A percentile compares a stretch with the other conserved stretches of the same genome.
These are phyloP conservation scores for Lentinula raphanica DNA, from an alignment of 768 basidiomycete genomes.

Conservation along the genomic window DNA sequence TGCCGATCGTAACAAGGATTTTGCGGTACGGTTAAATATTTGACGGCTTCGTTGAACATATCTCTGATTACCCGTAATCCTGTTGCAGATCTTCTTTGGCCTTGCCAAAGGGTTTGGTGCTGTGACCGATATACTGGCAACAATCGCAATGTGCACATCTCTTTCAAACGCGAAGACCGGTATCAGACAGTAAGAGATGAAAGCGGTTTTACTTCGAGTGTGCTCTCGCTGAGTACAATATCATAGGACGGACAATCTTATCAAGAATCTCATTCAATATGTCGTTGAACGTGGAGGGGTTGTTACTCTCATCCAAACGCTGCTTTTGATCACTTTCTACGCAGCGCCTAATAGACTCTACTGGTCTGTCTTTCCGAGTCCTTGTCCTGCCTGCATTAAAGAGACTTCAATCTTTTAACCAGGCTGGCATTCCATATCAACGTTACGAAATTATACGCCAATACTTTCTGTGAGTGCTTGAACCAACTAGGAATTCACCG, in stretches of 20 bases:
- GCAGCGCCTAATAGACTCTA: slow-evolving; percentile 29
- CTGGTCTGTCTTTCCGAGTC: slow-evolving; percentile 25
- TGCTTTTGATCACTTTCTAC: slow-evolving; percentile 39
- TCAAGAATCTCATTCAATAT: slow-evolving; percentile 35
- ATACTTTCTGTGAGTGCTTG: slow-evolving; percentile 40
- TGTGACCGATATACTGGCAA: slow-evolving; percentile 38
- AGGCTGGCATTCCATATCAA: slow-evolving; percentile 46
- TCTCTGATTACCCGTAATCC: background rate
- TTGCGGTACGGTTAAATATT: slow-evolving; percentile 20
- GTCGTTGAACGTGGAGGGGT: slow-evolving; percentile 38
- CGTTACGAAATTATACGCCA: slow-evolving; percentile 43
- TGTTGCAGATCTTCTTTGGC: slow-evolving; percentile 34
- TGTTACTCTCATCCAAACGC: slow-evolving; percentile 37
- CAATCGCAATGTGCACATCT: slow-evolving; percentile 37
- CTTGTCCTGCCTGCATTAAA: background rate
- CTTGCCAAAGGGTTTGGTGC: slow-evolving; percentile 41
- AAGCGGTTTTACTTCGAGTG: too few species aligned
- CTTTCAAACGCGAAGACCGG: slow-evolving; percentile 33
- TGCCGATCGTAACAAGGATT: slow-evolving; percentile 21
- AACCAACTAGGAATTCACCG: too few species aligned
- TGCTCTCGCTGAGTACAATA: slow-evolving; percentile 1
- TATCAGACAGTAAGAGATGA: slow-evolving; percentile 27
- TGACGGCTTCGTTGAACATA: background rate
- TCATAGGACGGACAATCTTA: slow-evolving; percentile 33
- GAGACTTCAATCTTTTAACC: background rate